Evolutionary conservation across 75 land plant species (phyloP), one percentile per base, ranked within the genome.

Genomic region (Isoetes taiwanensis): DNA sequence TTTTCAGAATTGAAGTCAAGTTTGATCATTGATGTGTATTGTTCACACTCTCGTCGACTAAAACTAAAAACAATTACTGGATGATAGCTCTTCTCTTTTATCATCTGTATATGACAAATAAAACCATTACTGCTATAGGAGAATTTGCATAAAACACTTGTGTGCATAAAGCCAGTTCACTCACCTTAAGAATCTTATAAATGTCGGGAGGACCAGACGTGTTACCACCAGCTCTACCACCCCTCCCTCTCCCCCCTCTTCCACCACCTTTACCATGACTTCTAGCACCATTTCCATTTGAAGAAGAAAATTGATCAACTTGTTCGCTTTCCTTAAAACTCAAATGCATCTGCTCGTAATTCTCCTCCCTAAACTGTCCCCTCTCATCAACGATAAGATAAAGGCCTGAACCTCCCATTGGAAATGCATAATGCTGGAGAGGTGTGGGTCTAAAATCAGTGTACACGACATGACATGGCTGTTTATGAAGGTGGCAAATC

Each of bases 1-100:
- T 82, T 78, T 42, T 71, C 59, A 9, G 74, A 60, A 62, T 86
- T 86, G 43, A 86, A 86, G 53, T 86, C 87, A 31, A 77, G 78
- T 56, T 77, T 77, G 1, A 72, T 30, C 67, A 74, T 73, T 0
- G 78, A 77, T 3, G 80, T 78, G 69, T 74, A 56, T 14, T 77
- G 72, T 59, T 77, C 80, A 25, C 80, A 77, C 24, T 77, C 80
- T 25, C 80, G 72, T 29, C 80, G 66, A 52, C 80, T 77, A 41
- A 77, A 77, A 39, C 80, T 77, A 73, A 77, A 77, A 32, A 77
- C 58, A 42, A 77, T 77, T 2, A 77, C 80, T 1, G 80, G 80
- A 38, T 77, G 80, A 39, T 64, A 73, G 48, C 57, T 63, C 29
- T 56, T 34, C 41, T 77, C 80, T 72, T 68, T 77, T 8, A 69